Evolutionary conservation across 2,329 filamentous ascomycete species (phyloP).

Genomic region (Clarireedia homoeocarpa): DNA sequence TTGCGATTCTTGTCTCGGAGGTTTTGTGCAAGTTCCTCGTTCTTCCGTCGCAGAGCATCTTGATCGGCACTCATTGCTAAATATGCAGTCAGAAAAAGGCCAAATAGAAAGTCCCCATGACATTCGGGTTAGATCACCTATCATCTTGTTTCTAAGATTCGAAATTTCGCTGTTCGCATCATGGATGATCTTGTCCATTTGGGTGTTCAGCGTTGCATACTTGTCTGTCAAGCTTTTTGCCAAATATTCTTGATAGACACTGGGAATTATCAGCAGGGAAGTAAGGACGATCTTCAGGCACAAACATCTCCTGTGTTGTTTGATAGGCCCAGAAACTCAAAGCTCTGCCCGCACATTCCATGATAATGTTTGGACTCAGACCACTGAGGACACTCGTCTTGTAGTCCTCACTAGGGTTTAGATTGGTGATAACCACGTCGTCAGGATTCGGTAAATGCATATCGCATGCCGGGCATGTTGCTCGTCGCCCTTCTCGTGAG

Average conservation of each 20-base stretch:
- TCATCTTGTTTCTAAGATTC: constrained; percentile 55
- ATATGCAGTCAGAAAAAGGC: constrained; percentile 7
- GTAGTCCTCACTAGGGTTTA: constrained; percentile 81
- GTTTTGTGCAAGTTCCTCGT: constrained; percentile 59
- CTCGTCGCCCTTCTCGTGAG: constrained; percentile 42
- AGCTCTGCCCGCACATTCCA: constrained; percentile 77
- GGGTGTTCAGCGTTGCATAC: constrained; percentile 53
- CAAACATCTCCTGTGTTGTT: constrained; percentile 72
- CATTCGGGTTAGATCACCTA: constrained; percentile 38
- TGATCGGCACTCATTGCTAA: constrained; percentile 53
- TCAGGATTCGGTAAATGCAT: constrained; percentile 61
- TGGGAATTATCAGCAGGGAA: constrained; percentile 31
- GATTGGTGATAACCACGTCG: constrained; percentile 62
- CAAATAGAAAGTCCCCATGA: neutral
- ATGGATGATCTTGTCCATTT: constrained; percentile 65
- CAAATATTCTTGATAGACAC: constrained; percentile 69
- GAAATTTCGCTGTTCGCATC: constrained; percentile 70
- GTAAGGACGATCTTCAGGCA: constrained; percentile 8
- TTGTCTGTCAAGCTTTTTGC: constrained; percentile 66
- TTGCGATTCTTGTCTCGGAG: constrained; percentile 65
- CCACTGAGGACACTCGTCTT: constrained; percentile 82
- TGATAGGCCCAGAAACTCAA: constrained; percentile 85
- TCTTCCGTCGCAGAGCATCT: constrained; percentile 57
- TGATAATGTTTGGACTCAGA: constrained; percentile 69
- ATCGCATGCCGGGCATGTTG: constrained; percentile 68